A percentile compares a stretch with the other conserved stretches of the same genome.
phyloP scores from a whole-genome alignment of 2,329 filamentous ascomycete genomes.

The Aspergillus fumigatus region DNA sequence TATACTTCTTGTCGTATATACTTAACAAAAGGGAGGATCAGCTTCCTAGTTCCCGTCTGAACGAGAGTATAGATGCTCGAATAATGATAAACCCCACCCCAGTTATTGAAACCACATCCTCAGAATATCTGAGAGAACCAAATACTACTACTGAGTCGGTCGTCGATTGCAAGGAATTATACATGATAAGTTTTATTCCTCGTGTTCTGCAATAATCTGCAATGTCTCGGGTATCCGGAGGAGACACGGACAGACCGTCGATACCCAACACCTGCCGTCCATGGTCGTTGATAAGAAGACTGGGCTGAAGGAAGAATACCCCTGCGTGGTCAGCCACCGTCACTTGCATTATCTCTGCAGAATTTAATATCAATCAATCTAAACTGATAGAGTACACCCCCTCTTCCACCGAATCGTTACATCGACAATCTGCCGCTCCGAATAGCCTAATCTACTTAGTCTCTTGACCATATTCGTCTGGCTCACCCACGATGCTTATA shows the following conservation, averaged over 20 bases:
- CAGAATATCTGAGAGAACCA: too few relatives aligned
- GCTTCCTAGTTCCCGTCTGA: too few relatives aligned
- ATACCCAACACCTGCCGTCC: too few relatives aligned
- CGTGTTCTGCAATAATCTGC: not conserved
- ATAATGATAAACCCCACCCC: too few relatives aligned
- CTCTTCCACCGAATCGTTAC: not conserved
- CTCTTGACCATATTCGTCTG: not conserved
- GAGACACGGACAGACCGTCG: too few relatives aligned
- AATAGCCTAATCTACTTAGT: not conserved
- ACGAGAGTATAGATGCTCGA: too few relatives aligned
- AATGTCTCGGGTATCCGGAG: not conserved
- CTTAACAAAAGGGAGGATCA: too few relatives aligned
- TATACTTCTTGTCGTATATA: too few relatives aligned
- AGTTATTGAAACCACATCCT: too few relatives aligned
- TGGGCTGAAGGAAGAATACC: not conserved
- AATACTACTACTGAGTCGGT: too few relatives aligned
- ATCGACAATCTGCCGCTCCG: not conserved
- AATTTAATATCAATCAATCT: not conserved
- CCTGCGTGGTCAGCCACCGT: not conserved
- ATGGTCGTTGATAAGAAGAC: not conserved
- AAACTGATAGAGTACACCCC: not conserved
- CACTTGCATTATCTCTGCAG: not conserved
- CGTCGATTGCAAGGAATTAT: not conserved
- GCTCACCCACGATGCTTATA: not conserved
- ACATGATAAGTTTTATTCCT: not conserved